Evolutionary conservation across 1,139 yeast genomes (phyloP), one percentile per base, ranked within the genome.

Genomic region (Schizosaccharomyces versatilis): DNA sequence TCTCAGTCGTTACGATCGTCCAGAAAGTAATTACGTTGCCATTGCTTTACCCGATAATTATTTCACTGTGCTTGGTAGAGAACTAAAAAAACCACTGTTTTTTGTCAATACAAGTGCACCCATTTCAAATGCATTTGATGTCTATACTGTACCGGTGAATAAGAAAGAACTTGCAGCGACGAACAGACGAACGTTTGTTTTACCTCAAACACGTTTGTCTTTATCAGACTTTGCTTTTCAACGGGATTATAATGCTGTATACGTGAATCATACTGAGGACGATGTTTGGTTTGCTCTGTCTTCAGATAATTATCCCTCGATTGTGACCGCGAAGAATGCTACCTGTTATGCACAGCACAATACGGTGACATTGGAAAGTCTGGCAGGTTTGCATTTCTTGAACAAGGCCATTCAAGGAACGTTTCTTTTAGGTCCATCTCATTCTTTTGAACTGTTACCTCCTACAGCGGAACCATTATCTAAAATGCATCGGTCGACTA

Each of bases 221-320:
- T 24, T 24, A 3, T 24, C 32, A 5, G 32, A 24, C 32, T 24
- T 24, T 24, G 32, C 32, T 24, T 24, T 24, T 24, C 32, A 24
- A 24, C 5, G 32, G 5, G 32, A 24, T 3, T 7, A 32, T 44
- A 38, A 44, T 17, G 14, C 9, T 36, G 49, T 44, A 17, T 44
- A 78, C 64, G 70, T 86, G 24, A 84, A 81, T 59, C 72, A 74
- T 59, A 81, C 90, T 0, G 70, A 73, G 32, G 32, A 24, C 10
- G 73, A 73, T 3, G 81, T 84, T 54, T 86, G 95, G 95, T 84
- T 76, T 69, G 96, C 95, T 9, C 73, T 88, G 76, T 82, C 94
- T 38, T 83, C 80, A 60, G 66, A 67, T 36, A 74, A 79, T 61
- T 88, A 80, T 63, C 95, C 96, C 0, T 67, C 86, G 54, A 86